Conservation (phyloP, 2,329 filamentous ascomycete species). For the Calonectria fujianensis region DNA sequence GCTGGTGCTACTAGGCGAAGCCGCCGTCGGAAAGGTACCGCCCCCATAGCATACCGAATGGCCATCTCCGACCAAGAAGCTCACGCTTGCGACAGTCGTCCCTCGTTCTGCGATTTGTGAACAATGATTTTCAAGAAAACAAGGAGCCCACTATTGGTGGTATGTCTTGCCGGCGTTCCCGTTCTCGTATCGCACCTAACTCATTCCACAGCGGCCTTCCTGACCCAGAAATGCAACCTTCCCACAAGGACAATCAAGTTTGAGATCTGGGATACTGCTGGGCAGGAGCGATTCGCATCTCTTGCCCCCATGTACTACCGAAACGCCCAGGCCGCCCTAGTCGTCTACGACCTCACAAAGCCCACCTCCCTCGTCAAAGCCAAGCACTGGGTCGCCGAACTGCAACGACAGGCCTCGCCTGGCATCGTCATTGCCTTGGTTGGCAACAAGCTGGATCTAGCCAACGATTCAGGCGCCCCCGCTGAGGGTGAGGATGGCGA, state of each 20-base stretch:
- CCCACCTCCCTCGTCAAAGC: slow-evolving; percentile 96
- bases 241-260: slow-evolving; percentile 94
- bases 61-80: slow-evolving; percentile 42
- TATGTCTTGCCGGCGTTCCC: slow-evolving; percentile 66
- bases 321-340: slow-evolving; percentile 96
- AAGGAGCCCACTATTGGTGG: slow-evolving; percentile 99
- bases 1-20: slow-evolving; percentile 97
- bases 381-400: slow-evolving; percentile 98
- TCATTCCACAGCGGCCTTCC: slow-evolving; percentile 84
- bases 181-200: slow-evolving; percentile 43
- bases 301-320: slow-evolving; percentile 99
- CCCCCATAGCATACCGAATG: slow-evolving; percentile 4
- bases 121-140: slow-evolving; percentile 99
- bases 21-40: slow-evolving; percentile 96
- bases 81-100: slow-evolving; percentile 81
- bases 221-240: slow-evolving; percentile 98
- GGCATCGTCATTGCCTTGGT: slow-evolving; percentile 98
- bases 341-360: slow-evolving; percentile 99
- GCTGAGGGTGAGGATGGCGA: slow-evolving; percentile 68
- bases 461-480: slow-evolving; percentile 72
- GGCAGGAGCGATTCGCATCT: slow-evolving; percentile 97
- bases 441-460: slow-evolving; percentile 96
- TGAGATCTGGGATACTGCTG: slow-evolving; percentile 98
- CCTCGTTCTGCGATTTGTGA: slow-evolving; percentile 97
- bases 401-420: slow-evolving; percentile 95